Evolutionary conservation across 306 rosid genomes (phyloP).

Genomic region (Fragaria nilgerrensis): DNA sequence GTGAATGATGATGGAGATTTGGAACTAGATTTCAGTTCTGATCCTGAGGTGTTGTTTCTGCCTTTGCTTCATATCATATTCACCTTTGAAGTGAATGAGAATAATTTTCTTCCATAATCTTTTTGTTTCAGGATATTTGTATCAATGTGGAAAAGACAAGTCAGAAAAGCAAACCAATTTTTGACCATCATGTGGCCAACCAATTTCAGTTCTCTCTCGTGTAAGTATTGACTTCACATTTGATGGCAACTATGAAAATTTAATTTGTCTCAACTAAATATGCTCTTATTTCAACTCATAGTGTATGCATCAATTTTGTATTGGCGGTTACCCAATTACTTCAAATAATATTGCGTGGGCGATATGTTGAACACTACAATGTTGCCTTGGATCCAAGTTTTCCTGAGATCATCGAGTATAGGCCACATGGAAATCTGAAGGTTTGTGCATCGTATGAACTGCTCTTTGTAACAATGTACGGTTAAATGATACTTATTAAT

Average conservation of each 20-base stretch:
- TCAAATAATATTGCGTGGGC: conserved; percentile 72
- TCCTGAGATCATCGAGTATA: conserved; percentile 54
- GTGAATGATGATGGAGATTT: conserved; percentile 60
- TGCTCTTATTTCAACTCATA: conserved; percentile 34
- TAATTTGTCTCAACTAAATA: not conserved
- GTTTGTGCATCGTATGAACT: conserved; percentile 28
- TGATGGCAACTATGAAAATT: conserved; percentile 4
- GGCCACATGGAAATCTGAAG: conserved; percentile 57
- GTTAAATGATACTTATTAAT: not conserved
- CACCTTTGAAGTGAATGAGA: not conserved
- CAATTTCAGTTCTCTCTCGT: conserved; percentile 61
- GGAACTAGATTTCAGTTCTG: conserved; percentile 71
- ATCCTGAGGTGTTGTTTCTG: conserved; percentile 55
- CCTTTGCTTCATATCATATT: conserved; percentile 9
- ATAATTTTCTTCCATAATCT: not conserved
- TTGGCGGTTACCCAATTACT: conserved; percentile 52
- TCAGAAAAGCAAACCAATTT: conserved; percentile 27
- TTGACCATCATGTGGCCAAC: conserved; percentile 67
- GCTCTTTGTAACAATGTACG: not conserved
- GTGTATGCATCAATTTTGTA: conserved; percentile 87
- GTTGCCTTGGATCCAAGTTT: conserved; percentile 66
- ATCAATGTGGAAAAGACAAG: conserved; percentile 51
- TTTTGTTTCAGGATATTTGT: conserved; percentile 63
- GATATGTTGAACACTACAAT: conserved; percentile 59
- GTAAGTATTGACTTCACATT: conserved; percentile 47